Percentiles rank a stretch among this genome's conserved stretches.
phyloP scores from a whole-genome alignment of 176 grass and related monocot species.

The Aegilops umbellulata region DNA sequence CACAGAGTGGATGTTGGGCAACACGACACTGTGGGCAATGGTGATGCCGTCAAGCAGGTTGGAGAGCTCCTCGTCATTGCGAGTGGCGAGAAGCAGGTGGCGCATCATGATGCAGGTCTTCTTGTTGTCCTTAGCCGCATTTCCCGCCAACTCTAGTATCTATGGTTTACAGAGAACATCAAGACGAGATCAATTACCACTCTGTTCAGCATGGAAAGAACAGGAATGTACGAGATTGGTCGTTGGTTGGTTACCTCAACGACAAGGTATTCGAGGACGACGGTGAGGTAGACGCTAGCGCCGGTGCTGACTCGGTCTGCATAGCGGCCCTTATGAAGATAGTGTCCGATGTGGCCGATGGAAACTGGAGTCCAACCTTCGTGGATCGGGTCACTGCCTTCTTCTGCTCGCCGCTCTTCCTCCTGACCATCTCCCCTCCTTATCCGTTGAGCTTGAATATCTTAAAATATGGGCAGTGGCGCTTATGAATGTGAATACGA shows the following conservation, averaged over 20 bases:
- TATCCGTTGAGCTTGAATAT: not conserved
- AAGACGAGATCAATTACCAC: not conserved
- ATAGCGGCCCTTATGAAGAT: slow-evolving; percentile 52
- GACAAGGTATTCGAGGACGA: slow-evolving; percentile 40
- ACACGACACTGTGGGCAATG: no score
- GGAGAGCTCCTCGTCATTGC: no score
- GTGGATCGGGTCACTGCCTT: not conserved
- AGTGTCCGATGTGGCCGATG: not conserved
- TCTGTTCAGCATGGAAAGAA: not conserved
- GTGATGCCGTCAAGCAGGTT: no score
- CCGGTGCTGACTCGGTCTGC: slow-evolving; percentile 39
- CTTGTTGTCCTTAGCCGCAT: no score
- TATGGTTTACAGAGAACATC: not conserved
- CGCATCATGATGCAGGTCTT: no score
- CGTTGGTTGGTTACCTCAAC: not conserved
- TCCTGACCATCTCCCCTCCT: not conserved
- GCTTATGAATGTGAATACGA: not conserved
- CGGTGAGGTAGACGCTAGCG: slow-evolving; percentile 32
- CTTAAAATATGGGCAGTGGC: no score
- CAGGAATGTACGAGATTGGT: not conserved
- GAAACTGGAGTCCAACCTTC: slow-evolving; percentile 64
- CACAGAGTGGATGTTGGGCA: no score
- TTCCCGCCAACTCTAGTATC: no score
- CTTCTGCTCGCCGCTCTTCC: not conserved
- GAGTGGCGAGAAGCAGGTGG: no score